These are phyloP conservation scores for Hyaloscypha hepaticicola DNA, from an alignment of 495 filamentous ascomycete species.

Conservation along the genomic window DNA sequence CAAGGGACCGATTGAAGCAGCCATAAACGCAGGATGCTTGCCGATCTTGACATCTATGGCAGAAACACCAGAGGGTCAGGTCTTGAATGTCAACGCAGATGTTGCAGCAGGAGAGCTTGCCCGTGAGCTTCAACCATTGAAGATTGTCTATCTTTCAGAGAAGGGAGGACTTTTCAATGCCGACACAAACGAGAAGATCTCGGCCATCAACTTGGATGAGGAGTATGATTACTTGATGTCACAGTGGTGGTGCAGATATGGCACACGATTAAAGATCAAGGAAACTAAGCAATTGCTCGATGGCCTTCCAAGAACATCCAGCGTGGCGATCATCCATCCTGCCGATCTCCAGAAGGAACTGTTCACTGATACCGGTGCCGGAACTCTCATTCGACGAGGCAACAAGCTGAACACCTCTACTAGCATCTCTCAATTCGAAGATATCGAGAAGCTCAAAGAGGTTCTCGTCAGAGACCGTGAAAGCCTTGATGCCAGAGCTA, in stretches of 20 bases:
- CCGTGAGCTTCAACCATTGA: slow-evolving; percentile 84
- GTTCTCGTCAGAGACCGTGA: slow-evolving; percentile 84
- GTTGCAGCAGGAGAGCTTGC: slow-evolving; percentile 94
- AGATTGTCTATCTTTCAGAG: slow-evolving; percentile 97
- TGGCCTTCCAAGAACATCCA: slow-evolving; percentile 84
- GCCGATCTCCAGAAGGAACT: slow-evolving; percentile 93
- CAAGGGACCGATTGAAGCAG: slow-evolving; percentile 85
- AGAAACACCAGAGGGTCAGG: slow-evolving; percentile 88
- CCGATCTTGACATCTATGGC: slow-evolving; percentile 97
- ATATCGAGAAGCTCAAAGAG: slow-evolving; percentile 73
- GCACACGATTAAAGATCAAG: slow-evolving; percentile 96
- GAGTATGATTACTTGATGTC: slow-evolving; percentile 94
- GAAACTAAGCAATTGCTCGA: slow-evolving; percentile 94
- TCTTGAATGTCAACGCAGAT: slow-evolving; percentile 97
- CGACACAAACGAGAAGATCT: slow-evolving; percentile 92
- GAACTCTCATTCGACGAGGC: slow-evolving; percentile 89
- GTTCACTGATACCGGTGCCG: slow-evolving; percentile 94
- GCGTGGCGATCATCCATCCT: slow-evolving; percentile 96
- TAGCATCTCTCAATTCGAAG: slow-evolving; percentile 74
- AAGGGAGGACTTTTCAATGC: slow-evolving; percentile 96
- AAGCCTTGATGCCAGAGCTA: slow-evolving; percentile 76
- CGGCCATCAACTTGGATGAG: slow-evolving; percentile 95
- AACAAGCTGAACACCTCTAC: slow-evolving; percentile 82
- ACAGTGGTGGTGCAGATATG: slow-evolving; percentile 94
- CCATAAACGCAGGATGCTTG: slow-evolving; percentile 88